These are phyloP conservation scores for Coemansia sp. DNA, from an alignment of 192 early-diverging fungal species.

Conservation along the genomic window DNA sequence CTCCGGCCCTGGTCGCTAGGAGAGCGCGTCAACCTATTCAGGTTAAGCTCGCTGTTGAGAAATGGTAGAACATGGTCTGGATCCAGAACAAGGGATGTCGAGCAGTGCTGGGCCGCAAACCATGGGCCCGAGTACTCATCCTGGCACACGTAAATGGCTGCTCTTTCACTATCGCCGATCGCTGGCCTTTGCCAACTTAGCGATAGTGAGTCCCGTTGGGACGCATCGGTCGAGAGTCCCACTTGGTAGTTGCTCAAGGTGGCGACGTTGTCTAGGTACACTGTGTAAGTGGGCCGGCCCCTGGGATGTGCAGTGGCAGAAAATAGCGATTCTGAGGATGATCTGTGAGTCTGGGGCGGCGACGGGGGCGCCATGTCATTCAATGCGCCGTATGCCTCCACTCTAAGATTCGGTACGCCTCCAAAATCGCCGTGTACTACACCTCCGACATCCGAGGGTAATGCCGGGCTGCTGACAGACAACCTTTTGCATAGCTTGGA, in stretches of 20 bases:
- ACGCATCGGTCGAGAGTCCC: slow-evolving; percentile 24
- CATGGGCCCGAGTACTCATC: slow-evolving; percentile 31
- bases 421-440: not conserved
- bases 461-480: slow-evolving; percentile 3
- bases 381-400: not conserved
- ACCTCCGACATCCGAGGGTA: not conserved
- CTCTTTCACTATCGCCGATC: not conserved
- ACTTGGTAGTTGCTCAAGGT: slow-evolving; percentile 20
- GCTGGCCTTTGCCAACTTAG: slow-evolving; percentile 21
- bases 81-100: slow-evolving; percentile 13
- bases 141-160: slow-evolving; percentile 12
- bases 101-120: slow-evolving; percentile 26
- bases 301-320: not conserved
- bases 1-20: not conserved
- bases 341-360: slow-evolving; percentile 26
- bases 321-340: slow-evolving; percentile 10
- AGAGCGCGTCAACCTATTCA: slow-evolving; percentile 23
- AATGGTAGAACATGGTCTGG: slow-evolving; percentile 35
- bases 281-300: slow-evolving; percentile 9
- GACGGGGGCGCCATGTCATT: slow-evolving; percentile 16
- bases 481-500: slow-evolving; percentile 15
- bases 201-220: slow-evolving; percentile 23
- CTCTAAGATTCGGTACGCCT: not conserved
- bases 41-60: slow-evolving; percentile 42
- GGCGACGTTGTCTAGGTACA: slow-evolving; percentile 22